Evolutionary conservation across 805 yeast species (phyloP), one percentile per base, ranked within the genome.

Genomic region (Hanseniaspora meyeri): DNA sequence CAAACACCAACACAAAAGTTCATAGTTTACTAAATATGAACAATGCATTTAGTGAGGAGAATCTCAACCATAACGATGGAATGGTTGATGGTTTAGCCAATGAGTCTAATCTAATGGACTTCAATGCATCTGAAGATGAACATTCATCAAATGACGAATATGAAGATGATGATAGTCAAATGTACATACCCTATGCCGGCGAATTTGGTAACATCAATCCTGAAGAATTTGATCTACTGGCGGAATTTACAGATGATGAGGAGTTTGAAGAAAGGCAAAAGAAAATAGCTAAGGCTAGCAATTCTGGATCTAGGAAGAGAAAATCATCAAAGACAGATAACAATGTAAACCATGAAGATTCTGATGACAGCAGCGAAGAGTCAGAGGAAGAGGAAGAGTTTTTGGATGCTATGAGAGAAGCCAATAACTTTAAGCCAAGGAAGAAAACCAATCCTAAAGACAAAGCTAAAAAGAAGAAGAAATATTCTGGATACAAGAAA

Each of bases 401-500:
- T 60, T 72, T 77, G 70, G 81, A 83, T 64, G 84, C 84, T 0
- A 72, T 85, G 55, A 72, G 87, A 64, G 82, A 77, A 56, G 91
- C 87, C 0, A 77, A 80, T 48, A 82, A 82, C 61, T 81, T 84
- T 68, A 77, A 74, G 61, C 72, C 74, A 1, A 80, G 75, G 62
- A 55, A 55, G 10, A 69, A 71, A 53, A 65, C 66, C 59, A 43
- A 43, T 29, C 8, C 27, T n/a, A 20, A 24, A 7, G 29, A 31
- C 11, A 69, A 61, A 64, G 70, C 60, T 57, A 68, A 59, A 60
- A 70, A 63, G 61, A 68, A 62, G 59, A 70, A 65, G 62, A 70
- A 66, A n/a, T 59, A 60, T 20, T 34, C 54, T 16, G 49, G 59
- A 3, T 46, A 50, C 59, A 61, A 68, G 6, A 64, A 70, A 17